These are phyloP conservation scores for Salix koriyanagi DNA, from an alignment of 345 rosid genomes.

Conservation along the genomic window DNA sequence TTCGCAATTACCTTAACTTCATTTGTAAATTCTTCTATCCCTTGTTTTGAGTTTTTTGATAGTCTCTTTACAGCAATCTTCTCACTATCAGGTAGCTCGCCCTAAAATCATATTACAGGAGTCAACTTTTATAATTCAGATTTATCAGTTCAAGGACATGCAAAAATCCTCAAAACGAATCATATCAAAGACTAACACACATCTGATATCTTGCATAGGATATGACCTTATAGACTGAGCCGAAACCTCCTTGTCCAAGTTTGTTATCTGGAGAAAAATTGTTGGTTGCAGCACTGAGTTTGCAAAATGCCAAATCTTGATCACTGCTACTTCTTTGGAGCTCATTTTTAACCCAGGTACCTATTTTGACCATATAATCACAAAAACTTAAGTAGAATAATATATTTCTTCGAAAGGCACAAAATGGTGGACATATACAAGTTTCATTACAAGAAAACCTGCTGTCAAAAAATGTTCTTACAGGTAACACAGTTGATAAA, in stretches of 20 bases:
- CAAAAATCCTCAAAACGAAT: too few relatives aligned
- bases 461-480: too few relatives aligned
- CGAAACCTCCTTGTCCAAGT: slow-evolving; percentile 44
- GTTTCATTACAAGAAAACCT: too few relatives aligned
- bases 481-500: too few relatives aligned
- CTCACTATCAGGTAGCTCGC: slow-evolving; percentile 4
- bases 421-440: neutral
- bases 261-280: slow-evolving; percentile 27
- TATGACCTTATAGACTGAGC: slow-evolving; percentile 35
- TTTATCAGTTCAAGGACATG: neutral
- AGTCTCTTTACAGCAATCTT: slow-evolving; percentile 23
- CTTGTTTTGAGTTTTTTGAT: slow-evolving; percentile 15
- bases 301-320: slow-evolving; percentile 1
- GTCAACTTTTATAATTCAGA: neutral
- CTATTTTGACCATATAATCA: neutral
- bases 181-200: too few relatives aligned
- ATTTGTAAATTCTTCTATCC: slow-evolving; percentile 11
- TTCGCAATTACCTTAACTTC: slow-evolving; percentile 4
- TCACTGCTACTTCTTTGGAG: neutral
- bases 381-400: neutral
- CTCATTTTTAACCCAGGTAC: neutral
- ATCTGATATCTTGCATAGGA: neutral
- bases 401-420: neutral
- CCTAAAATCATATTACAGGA: slow-evolving; percentile 1
- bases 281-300: slow-evolving; percentile 28